phyloP scores from a whole-genome alignment of 257 asterid genomes.

The Gardenia jasminoides region DNA sequence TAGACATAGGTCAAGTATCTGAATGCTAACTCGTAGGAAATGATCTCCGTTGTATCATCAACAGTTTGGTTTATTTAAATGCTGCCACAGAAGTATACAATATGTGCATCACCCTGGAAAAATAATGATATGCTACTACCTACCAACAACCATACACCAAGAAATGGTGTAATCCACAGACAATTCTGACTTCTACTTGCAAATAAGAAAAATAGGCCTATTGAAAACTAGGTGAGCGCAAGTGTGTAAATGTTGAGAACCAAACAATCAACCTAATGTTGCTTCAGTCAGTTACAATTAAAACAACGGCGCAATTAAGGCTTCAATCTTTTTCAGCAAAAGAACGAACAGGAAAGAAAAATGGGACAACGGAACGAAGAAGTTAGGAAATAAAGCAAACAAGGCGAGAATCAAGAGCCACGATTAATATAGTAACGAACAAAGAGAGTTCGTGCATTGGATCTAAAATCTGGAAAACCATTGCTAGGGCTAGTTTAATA shows the following conservation, averaged over 20 bases:
- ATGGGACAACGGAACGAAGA: not conserved
- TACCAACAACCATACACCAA: not conserved
- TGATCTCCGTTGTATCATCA: too few relatives aligned
- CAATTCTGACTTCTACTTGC: not conserved
- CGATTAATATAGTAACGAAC: not conserved
- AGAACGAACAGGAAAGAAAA: not conserved
- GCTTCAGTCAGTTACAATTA: not conserved
- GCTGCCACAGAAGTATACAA: too few relatives aligned
- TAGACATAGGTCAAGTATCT: too few relatives aligned
- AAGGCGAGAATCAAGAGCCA: not conserved
- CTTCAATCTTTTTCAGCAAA: not conserved
- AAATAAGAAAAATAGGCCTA: not conserved
- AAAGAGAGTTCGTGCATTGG: not conserved
- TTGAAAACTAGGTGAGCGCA: too few relatives aligned
- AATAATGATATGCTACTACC: too few relatives aligned
- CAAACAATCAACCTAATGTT: not conserved
- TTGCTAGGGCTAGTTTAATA: not conserved
- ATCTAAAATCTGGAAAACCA: constrained; percentile 6
- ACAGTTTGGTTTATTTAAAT: too few relatives aligned
- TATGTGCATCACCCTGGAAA: too few relatives aligned
- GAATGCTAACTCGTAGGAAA: too few relatives aligned
- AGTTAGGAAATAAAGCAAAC: not conserved
- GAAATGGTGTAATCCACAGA: not conserved
- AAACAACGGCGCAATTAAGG: not conserved
- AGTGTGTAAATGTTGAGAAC: not conserved